These are phyloP conservation scores for Paracamarosporium sp. DNA, from an alignment of 2,329 filamentous ascomycete genomes.

Conservation along the genomic window DNA sequence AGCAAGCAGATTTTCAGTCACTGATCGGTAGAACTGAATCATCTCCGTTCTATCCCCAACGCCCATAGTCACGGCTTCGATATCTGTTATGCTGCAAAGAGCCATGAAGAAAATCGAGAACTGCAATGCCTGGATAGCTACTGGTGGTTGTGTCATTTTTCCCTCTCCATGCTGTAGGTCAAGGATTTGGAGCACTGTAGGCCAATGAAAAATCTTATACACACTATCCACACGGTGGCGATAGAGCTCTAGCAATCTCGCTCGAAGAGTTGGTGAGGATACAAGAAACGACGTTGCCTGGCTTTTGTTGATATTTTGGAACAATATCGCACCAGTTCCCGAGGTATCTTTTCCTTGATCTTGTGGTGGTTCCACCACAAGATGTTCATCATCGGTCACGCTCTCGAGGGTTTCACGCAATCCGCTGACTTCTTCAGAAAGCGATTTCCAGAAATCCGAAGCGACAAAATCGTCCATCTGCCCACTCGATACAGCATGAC, in stretches of 20 bases:
- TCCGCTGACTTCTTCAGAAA: constrained; percentile 13
- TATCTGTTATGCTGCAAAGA: constrained; percentile 9
- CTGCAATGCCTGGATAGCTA: constrained; percentile 3
- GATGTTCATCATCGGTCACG: constrained; percentile 3
- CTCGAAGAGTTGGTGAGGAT: neutral
- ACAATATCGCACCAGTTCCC: neutral
- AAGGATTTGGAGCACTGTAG: neutral
- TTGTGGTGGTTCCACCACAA: neutral
- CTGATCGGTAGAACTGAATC: neutral
- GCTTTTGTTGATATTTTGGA: neutral
- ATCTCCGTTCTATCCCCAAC: constrained; percentile 1
- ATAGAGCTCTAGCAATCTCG: constrained; percentile 10
- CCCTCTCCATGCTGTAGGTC: neutral
- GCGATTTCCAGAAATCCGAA: constrained; percentile 17
- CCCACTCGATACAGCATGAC: neutral
- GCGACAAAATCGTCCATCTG: constrained; percentile 8
- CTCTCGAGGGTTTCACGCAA: constrained; percentile 11
- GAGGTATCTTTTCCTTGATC: neutral
- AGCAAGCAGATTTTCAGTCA: constrained; percentile 1
- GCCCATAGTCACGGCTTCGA: neutral
- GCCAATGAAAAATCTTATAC: constrained; percentile 20
- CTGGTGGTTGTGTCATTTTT: neutral
- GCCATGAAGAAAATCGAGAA: constrained; percentile 12
- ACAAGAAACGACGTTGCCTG: neutral
- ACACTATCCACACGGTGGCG: constrained; percentile 14